These are phyloP conservation scores for Kluyveromyces starmeri DNA, from an alignment of 805 yeast species.

Conservation along the genomic window DNA sequence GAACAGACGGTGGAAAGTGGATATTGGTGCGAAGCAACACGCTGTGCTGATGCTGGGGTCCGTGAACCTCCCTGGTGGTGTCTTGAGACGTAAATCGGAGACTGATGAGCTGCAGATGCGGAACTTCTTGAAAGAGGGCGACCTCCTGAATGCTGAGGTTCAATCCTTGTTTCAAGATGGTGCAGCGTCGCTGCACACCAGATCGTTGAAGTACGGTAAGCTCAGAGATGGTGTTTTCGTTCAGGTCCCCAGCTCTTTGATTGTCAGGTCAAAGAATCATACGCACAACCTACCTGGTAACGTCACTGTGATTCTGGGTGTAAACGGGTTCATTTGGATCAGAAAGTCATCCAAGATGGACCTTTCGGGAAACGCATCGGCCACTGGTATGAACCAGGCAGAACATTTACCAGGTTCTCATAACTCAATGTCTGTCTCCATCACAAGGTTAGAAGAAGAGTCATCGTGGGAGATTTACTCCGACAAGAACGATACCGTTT, in stretches of 20 bases:
- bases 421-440: slow-evolving; percentile 41
- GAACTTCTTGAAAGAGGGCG: slow-evolving; percentile 89
- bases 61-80: slow-evolving; percentile 95
- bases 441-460: slow-evolving; percentile 85
- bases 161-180: slow-evolving; percentile 87
- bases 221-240: slow-evolving; percentile 82
- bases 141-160: slow-evolving; percentile 89
- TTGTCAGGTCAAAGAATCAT: slow-evolving; percentile 81
- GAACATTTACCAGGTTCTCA: slow-evolving; percentile 31
- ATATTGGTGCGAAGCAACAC: slow-evolving; percentile 89
- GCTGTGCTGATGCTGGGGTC: slow-evolving; percentile 91
- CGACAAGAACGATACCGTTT: slow-evolving; percentile 72
- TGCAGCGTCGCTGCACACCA: slow-evolving; percentile 85
- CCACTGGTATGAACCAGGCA: slow-evolving; percentile 13
- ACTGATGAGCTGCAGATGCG: slow-evolving; percentile 96
- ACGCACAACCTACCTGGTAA: slow-evolving; percentile 89
- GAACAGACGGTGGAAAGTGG: slow-evolving; percentile 91
- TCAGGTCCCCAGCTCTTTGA: slow-evolving; percentile 71
- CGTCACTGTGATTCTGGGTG: slow-evolving; percentile 83
- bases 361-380: slow-evolving; percentile 20
- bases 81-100: slow-evolving; percentile 86
- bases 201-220: slow-evolving; percentile 93
- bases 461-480: slow-evolving; percentile 93
- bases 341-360: slow-evolving; percentile 48
- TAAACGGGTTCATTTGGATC: slow-evolving; percentile 92